Percentiles rank a stretch among this genome's conserved stretches.
These are phyloP conservation scores for Isatis lusitanica DNA, from an alignment of 441 rosid species.

Conservation along the genomic window DNA sequence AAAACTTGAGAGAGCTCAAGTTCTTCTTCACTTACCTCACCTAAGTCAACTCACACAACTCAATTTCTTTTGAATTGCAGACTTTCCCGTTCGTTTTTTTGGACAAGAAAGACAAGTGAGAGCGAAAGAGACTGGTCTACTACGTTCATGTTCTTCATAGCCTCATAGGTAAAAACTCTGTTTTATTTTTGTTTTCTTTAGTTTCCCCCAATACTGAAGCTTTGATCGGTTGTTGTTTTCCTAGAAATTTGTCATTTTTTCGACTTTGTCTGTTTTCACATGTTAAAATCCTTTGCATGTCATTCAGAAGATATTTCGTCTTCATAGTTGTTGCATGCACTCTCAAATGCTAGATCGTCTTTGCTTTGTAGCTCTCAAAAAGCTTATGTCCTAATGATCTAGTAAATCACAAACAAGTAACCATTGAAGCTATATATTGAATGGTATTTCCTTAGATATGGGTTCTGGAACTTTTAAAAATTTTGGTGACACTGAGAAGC, in stretches of 20 bases:
- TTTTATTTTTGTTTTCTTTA: background rate
- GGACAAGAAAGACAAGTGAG: background rate
- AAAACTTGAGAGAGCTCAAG: background rate
- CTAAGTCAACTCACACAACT: background rate
- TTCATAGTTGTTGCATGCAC: conserved; percentile 12
- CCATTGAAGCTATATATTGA: too few relatives aligned
- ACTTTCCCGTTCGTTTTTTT: background rate
- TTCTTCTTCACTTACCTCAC: background rate
- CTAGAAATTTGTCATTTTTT: background rate
- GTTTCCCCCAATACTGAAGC: background rate
- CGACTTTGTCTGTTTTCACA: background rate
- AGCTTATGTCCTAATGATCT: background rate
- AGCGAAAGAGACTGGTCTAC: background rate
- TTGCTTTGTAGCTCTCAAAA: background rate
- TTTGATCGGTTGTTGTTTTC: background rate
- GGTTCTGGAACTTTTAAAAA: background rate
- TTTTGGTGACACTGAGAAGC: background rate
- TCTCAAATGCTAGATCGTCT: background rate
- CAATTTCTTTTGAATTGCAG: background rate
- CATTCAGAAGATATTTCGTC: background rate
- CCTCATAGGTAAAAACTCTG: background rate
- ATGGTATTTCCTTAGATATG: background rate
- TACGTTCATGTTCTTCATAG: background rate
- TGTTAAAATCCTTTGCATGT: conserved; percentile 14
- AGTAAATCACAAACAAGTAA: background rate